phyloP scores from a whole-genome alignment of 495 filamentous ascomycete species.

The Xeromyces bisporus region DNA sequence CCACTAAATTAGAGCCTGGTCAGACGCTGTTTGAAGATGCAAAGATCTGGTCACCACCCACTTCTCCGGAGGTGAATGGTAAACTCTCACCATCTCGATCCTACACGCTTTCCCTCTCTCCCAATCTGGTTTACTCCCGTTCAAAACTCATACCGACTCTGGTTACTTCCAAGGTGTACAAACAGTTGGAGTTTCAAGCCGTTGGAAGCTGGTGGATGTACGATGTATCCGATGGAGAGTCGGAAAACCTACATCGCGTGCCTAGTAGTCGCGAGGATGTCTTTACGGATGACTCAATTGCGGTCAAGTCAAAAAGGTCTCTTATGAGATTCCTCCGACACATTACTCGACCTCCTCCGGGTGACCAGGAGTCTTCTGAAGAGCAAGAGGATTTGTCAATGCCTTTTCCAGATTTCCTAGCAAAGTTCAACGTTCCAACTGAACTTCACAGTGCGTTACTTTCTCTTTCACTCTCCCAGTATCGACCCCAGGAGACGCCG shows the following conservation, averaged over 20 bases:
- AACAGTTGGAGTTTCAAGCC: slow-evolving; percentile 81
- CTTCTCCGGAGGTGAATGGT: slow-evolving; percentile 6
- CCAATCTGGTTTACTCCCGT: slow-evolving; percentile 72
- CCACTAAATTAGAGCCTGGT: slow-evolving; percentile 16
- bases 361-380: slow-evolving; percentile 12
- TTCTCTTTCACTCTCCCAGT: slow-evolving; percentile 61
- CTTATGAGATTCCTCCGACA: slow-evolving; percentile 80
- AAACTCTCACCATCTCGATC: slow-evolving; percentile 49
- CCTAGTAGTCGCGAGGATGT: slow-evolving; percentile 80
- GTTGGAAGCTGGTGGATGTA: slow-evolving; percentile 90
- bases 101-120: slow-evolving; percentile 72
- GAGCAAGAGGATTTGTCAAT: slow-evolving; percentile 18
- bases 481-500: slow-evolving; percentile 35
- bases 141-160: slow-evolving; percentile 59
- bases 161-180: slow-evolving; percentile 73
- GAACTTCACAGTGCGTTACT: slow-evolving; percentile 54
- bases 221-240: slow-evolving; percentile 5
- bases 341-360: slow-evolving; percentile 17
- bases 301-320: slow-evolving; percentile 57
- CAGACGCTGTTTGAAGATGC: slow-evolving; percentile 24
- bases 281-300: slow-evolving; percentile 53
- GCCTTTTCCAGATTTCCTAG: slow-evolving; percentile 47
- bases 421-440: slow-evolving; percentile 55
- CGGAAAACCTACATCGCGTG: slow-evolving; percentile 36
- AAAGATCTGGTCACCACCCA: slow-evolving; percentile 11